Conservation (phyloP, 768 basidiomycete genomes). For the Pulveroboletus ravenelii region DNA sequence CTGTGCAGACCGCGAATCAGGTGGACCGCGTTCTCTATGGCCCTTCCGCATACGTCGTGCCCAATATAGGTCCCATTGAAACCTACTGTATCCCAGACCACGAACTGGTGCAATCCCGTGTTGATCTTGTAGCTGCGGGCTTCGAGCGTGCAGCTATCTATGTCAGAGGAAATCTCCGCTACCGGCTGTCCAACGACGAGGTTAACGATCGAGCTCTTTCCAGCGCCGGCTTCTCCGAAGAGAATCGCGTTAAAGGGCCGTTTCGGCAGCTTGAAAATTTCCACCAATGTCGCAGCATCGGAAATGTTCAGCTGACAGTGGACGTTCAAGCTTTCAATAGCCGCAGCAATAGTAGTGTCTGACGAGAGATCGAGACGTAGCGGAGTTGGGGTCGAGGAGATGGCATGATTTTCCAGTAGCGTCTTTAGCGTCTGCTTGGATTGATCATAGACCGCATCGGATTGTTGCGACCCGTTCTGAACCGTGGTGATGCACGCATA, state of each 20-base stretch:
- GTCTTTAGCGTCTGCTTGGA: constrained; percentile 12
- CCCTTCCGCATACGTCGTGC: constrained; percentile 7
- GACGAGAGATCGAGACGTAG: constrained; percentile 19
- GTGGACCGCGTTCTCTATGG: constrained; percentile 22
- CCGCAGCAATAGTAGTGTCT: neutral
- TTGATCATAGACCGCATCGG: neutral
- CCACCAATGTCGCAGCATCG: constrained; percentile 12
- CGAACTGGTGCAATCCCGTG: constrained; percentile 19
- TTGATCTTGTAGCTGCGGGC: constrained; percentile 20
- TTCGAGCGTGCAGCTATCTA: constrained; percentile 33
- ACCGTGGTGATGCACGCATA: constrained; percentile 20
- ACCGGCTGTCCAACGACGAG: constrained; percentile 26
- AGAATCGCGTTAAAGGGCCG: constrained; percentile 31
- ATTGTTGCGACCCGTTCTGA: neutral
- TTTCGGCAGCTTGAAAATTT: constrained; percentile 8
- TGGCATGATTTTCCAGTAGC: constrained; percentile 7
- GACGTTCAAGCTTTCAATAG: constrained; percentile 6
- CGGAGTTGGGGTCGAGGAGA: constrained; percentile 7
- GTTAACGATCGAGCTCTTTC: constrained; percentile 41
- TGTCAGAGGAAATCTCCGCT: constrained; percentile 24
- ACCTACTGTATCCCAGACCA: constrained; percentile 32
- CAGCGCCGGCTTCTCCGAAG: constrained; percentile 39
- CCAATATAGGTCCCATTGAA: constrained; percentile 16
- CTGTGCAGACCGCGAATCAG: constrained; percentile 29
- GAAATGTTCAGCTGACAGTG: constrained; percentile 9